Percentiles rank a stretch among this genome's conserved stretches.
phyloP scores from a whole-genome alignment of 176 grass and related monocot species.

The Carex scoparia region DNA sequence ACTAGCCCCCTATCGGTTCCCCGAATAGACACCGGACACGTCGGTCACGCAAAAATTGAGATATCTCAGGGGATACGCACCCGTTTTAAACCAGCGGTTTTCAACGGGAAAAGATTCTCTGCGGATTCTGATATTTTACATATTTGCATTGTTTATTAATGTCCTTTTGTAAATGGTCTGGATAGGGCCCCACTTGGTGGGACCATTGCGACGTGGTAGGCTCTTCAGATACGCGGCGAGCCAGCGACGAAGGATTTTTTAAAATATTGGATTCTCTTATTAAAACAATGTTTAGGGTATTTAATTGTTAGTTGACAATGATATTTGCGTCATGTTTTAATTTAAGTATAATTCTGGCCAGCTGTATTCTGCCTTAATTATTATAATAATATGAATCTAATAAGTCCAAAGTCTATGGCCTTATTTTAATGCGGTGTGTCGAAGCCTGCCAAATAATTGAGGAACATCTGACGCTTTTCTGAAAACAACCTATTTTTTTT shows the following conservation, averaged over 20 bases:
- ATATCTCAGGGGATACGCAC: too few relatives aligned
- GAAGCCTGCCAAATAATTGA: not conserved
- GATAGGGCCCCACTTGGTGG: not conserved
- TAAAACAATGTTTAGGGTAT: not conserved
- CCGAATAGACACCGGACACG: too few relatives aligned
- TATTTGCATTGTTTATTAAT: not conserved
- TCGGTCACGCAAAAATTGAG: too few relatives aligned
- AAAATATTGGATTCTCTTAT: not conserved
- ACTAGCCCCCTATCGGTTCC: too few relatives aligned
- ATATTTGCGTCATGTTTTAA: not conserved
- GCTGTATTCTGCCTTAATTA: not conserved
- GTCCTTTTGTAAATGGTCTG: not conserved
- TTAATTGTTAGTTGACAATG: not conserved
- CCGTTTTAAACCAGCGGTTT: not conserved
- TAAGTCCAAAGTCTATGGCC: not conserved
- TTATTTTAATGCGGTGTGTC: too few relatives aligned
- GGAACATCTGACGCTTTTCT: constrained; percentile 20
- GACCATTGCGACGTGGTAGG: not conserved
- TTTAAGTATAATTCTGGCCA: not conserved
- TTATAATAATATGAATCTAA: not conserved
- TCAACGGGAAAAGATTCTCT: not conserved
- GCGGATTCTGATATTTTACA: not conserved
- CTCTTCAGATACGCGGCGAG: constrained; percentile 20
- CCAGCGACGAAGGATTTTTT: constrained; percentile 19
- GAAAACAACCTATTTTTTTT: constrained; percentile 6